A percentile compares a stretch with the other conserved stretches of the same genome.
phyloP scores from a whole-genome alignment of 164 flowering plant species.

The Annona squamosa region DNA sequence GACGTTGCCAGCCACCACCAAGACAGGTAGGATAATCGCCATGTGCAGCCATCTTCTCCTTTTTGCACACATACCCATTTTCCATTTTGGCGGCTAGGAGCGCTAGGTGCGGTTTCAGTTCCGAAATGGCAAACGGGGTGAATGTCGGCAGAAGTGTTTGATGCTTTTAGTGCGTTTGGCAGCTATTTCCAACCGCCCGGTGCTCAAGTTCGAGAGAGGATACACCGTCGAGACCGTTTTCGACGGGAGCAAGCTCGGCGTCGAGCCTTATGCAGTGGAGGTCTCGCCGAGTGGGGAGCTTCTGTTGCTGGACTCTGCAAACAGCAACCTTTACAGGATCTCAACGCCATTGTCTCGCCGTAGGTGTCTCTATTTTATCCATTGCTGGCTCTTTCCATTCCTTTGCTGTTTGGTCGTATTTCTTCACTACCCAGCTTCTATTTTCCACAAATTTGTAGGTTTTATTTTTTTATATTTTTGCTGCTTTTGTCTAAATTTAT shows the following conservation, averaged over 20 bases:
- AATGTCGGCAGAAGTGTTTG: neutral
- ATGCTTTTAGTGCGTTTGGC: slow-evolving; percentile 20
- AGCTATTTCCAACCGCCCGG: slow-evolving; percentile 69
- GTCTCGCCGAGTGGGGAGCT: slow-evolving; percentile 75
- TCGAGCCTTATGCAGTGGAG: slow-evolving; percentile 80
- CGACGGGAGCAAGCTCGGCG: slow-evolving; percentile 95
- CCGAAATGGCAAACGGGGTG: neutral
- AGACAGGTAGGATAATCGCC: slow-evolving; percentile 42
- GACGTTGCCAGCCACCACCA: slow-evolving; percentile 65
- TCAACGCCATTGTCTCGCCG: slow-evolving; percentile 53
- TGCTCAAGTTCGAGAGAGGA: slow-evolving; percentile 92
- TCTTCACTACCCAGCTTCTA: slow-evolving; percentile 1
- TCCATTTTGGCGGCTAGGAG: neutral
- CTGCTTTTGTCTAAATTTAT: neutral
- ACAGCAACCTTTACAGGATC: slow-evolving; percentile 79
- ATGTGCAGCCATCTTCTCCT: neutral
- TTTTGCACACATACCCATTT: neutral
- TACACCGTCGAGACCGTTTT: slow-evolving; percentile 91
- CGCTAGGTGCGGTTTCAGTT: neutral
- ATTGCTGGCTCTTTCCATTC: neutral
- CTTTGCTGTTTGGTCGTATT: slow-evolving; percentile 2
- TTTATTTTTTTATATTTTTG: neutral
- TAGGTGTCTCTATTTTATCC: neutral
- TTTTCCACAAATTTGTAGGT: neutral
- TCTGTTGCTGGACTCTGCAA: slow-evolving; percentile 79